Base-by-base conservation (phyloP, 257 asterid genomes). In the Solanum sejunctum region DNA sequence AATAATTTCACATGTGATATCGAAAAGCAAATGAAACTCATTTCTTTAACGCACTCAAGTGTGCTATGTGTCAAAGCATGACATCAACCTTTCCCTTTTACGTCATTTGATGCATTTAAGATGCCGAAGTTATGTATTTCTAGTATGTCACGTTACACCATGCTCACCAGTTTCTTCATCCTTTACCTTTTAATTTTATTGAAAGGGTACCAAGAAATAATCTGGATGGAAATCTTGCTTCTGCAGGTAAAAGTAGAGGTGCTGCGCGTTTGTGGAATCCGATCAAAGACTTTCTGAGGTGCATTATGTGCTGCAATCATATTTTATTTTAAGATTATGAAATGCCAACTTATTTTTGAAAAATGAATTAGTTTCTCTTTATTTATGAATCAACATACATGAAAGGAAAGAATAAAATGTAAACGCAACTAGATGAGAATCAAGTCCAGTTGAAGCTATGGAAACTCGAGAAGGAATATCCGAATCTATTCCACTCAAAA, bases 251-350 rank as follows among this genome's bases (percentile, higher is more conserved):
- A 84, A 86, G 85, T 52, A 73, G 77, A 87, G 85, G 90, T 88
- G 89, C 45, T 72, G 80, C 57, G 28, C 85, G 54, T 88, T 87
- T 94, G 89, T 95, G 97, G 97, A 91, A 91, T 81, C 92, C 97
- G 77, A 84, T 96, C 83, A 92, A 90, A 89, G 90, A 92, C 77
- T 82, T 95, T 55, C 87, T 92, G 81, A 63, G 97, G 98, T 96
- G 92, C 84, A 91, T 12, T 83, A 67, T 83, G 36, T 49, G 13
- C 26, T 28, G 61, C 64, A 15, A 78, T 26, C 49, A 23, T 18
- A 39, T 78, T 26, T 51, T 23, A 23, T 26, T 12, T 52, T 49
- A 52, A 26, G 45, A 51, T 16, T 51, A 49, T 21, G 43, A 47
- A 23, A 49, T 51, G 10, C 18, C 63, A 7, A 23, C 82, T 13